Evolutionary conservation across 805 yeast genomes (phyloP).

Genomic region (Metschnikowia arizonensis): DNA sequence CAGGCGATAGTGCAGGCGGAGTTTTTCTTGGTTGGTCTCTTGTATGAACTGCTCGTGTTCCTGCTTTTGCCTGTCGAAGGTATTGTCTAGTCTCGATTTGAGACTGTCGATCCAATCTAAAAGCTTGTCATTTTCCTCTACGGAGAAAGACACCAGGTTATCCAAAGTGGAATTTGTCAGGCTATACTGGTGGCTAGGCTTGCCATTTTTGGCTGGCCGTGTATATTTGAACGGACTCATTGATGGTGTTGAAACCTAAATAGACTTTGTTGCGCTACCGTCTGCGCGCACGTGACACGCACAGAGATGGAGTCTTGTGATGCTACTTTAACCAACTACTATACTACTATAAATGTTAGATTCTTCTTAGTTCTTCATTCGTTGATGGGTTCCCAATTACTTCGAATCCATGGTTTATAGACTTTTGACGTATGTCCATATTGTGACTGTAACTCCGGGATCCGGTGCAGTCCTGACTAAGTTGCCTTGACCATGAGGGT

Average conservation of each 20-base stretch:
- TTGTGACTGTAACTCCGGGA: too few species aligned
- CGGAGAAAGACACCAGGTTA: constrained; percentile 1
- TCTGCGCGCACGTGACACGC: constrained; percentile 4
- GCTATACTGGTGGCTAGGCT: neutral
- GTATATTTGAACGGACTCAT: neutral
- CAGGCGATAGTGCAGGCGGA: constrained; percentile 19
- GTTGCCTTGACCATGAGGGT: too few species aligned
- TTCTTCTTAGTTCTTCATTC: too few species aligned
- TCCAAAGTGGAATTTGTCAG: neutral
- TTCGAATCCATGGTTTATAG: too few species aligned
- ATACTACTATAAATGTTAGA: too few species aligned
- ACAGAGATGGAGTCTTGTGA: neutral
- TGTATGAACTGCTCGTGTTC: constrained; percentile 14
- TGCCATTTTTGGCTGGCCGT: neutral
- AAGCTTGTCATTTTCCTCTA: constrained; percentile 10
- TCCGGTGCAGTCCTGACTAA: too few species aligned
- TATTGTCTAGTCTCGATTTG: constrained; percentile 12
- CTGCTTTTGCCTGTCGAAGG: constrained; percentile 11
- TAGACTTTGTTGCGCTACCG: constrained; percentile 1
- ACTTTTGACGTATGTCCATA: too few species aligned
- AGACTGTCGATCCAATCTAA: constrained; percentile 18
- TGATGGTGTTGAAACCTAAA: neutral
- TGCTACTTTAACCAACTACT: too few species aligned
- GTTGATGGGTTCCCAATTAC: too few species aligned
- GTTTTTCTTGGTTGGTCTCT: constrained; percentile 14